Percentiles rank a stretch among this genome's conserved stretches.
Conservation (phyloP, 805 yeast species). For the Saturnispora quitensis region DNA sequence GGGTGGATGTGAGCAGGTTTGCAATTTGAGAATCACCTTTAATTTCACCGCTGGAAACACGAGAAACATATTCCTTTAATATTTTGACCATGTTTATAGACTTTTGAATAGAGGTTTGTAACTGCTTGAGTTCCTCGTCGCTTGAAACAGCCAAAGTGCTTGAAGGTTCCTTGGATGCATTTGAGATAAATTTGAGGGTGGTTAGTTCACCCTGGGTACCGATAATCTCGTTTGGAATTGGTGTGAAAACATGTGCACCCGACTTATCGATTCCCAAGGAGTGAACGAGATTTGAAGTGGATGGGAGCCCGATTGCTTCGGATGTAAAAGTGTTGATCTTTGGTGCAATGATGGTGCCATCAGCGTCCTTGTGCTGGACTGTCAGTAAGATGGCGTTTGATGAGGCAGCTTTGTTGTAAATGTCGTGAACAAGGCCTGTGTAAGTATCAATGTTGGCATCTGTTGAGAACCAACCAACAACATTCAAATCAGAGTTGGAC, state of each 20-base stretch:
- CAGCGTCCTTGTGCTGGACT: constrained; percentile 45
- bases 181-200: constrained; percentile 40
- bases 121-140: constrained; percentile 37
- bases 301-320: constrained; percentile 54
- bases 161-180: constrained; percentile 27
- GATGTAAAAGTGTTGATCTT: constrained; percentile 62
- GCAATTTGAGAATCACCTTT: constrained; percentile 53
- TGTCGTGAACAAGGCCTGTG: constrained; percentile 73
- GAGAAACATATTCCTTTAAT: constrained; percentile 40
- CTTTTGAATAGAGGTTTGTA: constrained; percentile 36
- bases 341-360: constrained; percentile 45
- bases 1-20: constrained; percentile 50
- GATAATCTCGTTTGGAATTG: constrained; percentile 57
- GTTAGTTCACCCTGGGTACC: constrained; percentile 52
- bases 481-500: constrained; percentile 68
- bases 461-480: constrained; percentile 80
- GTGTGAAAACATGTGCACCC: constrained; percentile 58
- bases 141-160: constrained; percentile 27
- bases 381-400: constrained; percentile 70
- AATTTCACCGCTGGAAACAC: constrained; percentile 33
- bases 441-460: constrained; percentile 53
- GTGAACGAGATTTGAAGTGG: constrained; percentile 31
- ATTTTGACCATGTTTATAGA: constrained; percentile 40
- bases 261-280: constrained; percentile 32
- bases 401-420: constrained; percentile 63